These are phyloP conservation scores for Phytopythium vexans DNA, from an alignment of 352 stramenopile species.

Conservation along the genomic window DNA sequence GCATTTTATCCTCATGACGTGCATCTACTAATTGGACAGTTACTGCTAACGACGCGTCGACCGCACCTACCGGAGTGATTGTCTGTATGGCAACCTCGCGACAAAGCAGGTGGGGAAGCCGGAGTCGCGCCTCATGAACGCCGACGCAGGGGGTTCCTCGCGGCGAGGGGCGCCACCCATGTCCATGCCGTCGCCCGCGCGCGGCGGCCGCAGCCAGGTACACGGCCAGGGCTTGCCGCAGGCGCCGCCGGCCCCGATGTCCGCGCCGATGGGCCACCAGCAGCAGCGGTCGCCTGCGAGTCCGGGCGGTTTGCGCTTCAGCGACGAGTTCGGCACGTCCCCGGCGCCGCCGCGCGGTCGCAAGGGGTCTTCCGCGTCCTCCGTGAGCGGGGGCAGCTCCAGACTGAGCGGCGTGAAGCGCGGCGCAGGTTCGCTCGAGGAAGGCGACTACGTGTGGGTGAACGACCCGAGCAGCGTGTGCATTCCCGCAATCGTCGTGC, in stretches of 20 bases:
- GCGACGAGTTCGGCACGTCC: slow-evolving; percentile 5
- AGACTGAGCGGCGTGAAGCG: slow-evolving; percentile 4
- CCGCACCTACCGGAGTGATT: too few relatives aligned
- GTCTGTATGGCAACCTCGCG: too few relatives aligned
- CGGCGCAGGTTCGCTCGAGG: slow-evolving; percentile 26
- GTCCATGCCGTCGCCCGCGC: not conserved
- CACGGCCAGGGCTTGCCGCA: not conserved
- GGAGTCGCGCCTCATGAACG: slow-evolving; percentile 1
- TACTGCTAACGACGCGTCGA: too few relatives aligned
- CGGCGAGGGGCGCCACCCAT: not conserved
- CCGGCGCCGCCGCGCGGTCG: not conserved
- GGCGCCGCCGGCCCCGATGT: not conserved
- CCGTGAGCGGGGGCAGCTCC: slow-evolving; percentile 2
- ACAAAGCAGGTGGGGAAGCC: too few relatives aligned
- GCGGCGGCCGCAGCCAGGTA: not conserved
- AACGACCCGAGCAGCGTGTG: slow-evolving; percentile 48
- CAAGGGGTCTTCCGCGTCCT: slow-evolving; percentile 6
- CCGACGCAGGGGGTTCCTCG: not conserved
- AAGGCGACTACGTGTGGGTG: slow-evolving; percentile 72
- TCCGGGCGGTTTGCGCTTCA: not conserved
- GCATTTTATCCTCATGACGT: too few relatives aligned
- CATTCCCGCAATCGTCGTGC: slow-evolving; percentile 56
- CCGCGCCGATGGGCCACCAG: not conserved
- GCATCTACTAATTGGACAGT: too few relatives aligned
- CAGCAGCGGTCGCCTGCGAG: slow-evolving; percentile 2